Evolutionary conservation across 1,284 basidiomycete species (phyloP).

Genomic region (Irpex lacteus): DNA sequence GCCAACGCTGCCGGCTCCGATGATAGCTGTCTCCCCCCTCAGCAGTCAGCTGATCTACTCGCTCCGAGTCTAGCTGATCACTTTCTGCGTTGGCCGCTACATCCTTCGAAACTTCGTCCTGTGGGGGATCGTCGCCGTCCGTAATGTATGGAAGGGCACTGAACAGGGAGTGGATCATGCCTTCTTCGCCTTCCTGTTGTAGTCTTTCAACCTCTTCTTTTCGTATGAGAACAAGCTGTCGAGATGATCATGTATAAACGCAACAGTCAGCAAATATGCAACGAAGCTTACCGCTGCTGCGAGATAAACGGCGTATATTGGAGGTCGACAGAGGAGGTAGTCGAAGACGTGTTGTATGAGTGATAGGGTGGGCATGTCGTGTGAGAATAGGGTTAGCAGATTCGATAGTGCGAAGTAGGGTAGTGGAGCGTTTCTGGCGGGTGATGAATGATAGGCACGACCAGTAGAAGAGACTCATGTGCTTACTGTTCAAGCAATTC

Average conservation of each 20-base stretch:
- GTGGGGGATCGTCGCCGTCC: constrained; percentile 35
- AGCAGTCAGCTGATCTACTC: too few species aligned
- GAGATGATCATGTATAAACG: neutral
- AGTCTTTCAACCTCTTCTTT: constrained; percentile 57
- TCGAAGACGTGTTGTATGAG: constrained; percentile 89
- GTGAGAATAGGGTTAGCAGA: constrained; percentile 87
- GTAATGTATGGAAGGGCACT: constrained; percentile 69
- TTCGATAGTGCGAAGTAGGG: constrained; percentile 90
- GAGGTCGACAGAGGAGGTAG: constrained; percentile 82
- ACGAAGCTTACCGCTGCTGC: constrained; percentile 66
- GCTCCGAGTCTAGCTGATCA: neutral
- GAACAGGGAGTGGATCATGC: constrained; percentile 84
- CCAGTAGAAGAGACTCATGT: neutral
- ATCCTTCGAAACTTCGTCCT: neutral
- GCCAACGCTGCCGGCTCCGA: too few species aligned
- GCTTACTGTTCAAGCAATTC: constrained; percentile 63
- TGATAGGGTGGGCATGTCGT: constrained; percentile 82
- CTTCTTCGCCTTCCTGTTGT: constrained; percentile 66
- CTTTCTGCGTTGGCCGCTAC: neutral
- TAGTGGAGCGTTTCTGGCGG: constrained; percentile 52
- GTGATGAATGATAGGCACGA: neutral
- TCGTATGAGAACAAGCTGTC: constrained; percentile 60
- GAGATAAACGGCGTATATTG: constrained; percentile 79
- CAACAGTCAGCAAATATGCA: neutral
- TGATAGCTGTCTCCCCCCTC: too few species aligned